Base-by-base conservation (phyloP, 1,284 basidiomycete genomes). In the Heterobasidion irregulare region DNA sequence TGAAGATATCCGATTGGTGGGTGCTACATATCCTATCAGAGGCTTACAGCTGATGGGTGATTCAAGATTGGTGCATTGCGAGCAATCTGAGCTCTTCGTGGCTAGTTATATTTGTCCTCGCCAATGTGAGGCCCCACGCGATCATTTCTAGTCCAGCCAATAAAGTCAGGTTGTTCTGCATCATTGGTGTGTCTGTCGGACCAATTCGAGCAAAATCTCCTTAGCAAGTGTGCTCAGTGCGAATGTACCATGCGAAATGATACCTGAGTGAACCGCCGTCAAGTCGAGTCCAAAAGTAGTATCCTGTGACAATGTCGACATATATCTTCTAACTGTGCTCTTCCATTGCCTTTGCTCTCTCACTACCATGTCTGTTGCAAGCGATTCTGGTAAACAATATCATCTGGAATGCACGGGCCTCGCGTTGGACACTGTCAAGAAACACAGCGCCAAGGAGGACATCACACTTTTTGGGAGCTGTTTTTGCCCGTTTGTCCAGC, bases 401-500 rank as follows among this genome's bases (percentile, higher is more conserved):
- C 79, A 78, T 62, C 77, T 71, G 0, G 58, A 77, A 59, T 81
- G 79, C 61, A 86, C 84, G 2, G 84, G 86, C 0, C 65, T 66
- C 12, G 86, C 86, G 13, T 70, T 82, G 16, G 68, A 73, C 9
- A 87, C 84, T 0, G 84, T 76, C 6, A 67, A 75, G 34, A 69
- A 63, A 4, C 83, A 77, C 63, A 68, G 67, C 33, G 63, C 61
- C 19, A 66, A 70, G 15, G 65, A 77, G 61, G 76, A 79, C 53
- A 79, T 86, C 61, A 85, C 82, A 0, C 70, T 89, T 9, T 89
- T 86, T 61, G 84, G 76, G 6, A 79, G 80, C 55, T 86, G 84
- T 65, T 88, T 89, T 63, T 88, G 85, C 65, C 85, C 86, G 0
- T 89, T 88, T 62, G 86, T 88, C 2, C 85, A 89, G 63, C 71